These are phyloP conservation scores for Cymbopogon flexuosus DNA, from an alignment of 202 grass and related monocot genomes.

Conservation along the genomic window DNA sequence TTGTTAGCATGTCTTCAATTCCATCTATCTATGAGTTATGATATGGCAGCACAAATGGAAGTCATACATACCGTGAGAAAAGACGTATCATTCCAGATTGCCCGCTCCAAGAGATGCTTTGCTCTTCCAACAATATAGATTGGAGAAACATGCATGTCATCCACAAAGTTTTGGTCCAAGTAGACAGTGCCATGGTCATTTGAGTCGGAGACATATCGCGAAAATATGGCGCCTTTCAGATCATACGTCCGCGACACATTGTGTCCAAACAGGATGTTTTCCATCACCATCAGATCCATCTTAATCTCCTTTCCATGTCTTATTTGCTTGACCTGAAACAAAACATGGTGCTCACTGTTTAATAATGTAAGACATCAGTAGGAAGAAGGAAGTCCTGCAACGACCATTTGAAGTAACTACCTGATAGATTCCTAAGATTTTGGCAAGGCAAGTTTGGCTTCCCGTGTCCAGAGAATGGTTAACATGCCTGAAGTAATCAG, in stretches of 20 bases:
- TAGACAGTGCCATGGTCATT: constrained; percentile 36
- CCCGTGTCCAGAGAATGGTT: constrained; percentile 58
- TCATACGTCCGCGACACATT: constrained; percentile 62
- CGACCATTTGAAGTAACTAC: constrained; percentile 17
- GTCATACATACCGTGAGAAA: constrained; percentile 56
- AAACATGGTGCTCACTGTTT: neutral
- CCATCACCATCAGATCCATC: constrained; percentile 94
- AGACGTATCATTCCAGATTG: constrained; percentile 67
- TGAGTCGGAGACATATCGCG: constrained; percentile 42
- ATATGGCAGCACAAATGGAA: neutral
- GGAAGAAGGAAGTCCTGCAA: neutral
- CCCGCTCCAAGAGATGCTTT: constrained; percentile 58
- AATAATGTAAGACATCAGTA: neutral
- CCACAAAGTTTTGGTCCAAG: constrained; percentile 65
- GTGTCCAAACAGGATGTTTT: constrained; percentile 76
- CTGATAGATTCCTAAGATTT: constrained; percentile 81
- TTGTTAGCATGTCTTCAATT: neutral
- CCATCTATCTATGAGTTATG: neutral
- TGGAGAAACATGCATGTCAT: constrained; percentile 58
- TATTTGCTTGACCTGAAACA: constrained; percentile 56
- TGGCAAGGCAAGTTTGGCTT: constrained; percentile 78
- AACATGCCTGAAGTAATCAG: constrained; percentile 77
- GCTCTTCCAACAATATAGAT: constrained; percentile 56
- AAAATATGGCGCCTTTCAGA: constrained; percentile 71
- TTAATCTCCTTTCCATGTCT: constrained; percentile 68